Evolutionary conservation across 2,329 filamentous ascomycete species (phyloP).

Genomic region (Biscogniauxia mediterranea): DNA sequence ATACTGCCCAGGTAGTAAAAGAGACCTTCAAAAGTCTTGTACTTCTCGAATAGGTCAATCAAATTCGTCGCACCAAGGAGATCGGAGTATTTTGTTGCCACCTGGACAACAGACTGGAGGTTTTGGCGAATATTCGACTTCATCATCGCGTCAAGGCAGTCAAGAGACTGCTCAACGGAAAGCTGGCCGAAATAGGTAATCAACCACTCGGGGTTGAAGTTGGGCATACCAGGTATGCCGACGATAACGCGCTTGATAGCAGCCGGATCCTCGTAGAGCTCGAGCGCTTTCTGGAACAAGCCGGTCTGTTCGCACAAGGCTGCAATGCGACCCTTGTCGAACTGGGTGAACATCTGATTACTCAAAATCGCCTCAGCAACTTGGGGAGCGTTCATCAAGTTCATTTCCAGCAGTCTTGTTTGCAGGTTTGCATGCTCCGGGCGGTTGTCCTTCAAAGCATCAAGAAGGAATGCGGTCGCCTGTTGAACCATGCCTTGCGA

Average conservation of each 20-base stretch:
- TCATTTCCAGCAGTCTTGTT: slow-evolving; percentile 96
- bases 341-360: slow-evolving; percentile 98
- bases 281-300: slow-evolving; percentile 80
- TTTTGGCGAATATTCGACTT: slow-evolving; percentile 97
- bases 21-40: slow-evolving; percentile 92
- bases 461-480: slow-evolving; percentile 94
- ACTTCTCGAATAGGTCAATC: slow-evolving; percentile 95
- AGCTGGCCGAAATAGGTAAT: slow-evolving; percentile 90
- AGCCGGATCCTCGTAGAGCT: slow-evolving; percentile 89
- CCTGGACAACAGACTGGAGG: slow-evolving; percentile 87
- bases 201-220: slow-evolving; percentile 88
- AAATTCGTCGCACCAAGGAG: slow-evolving; percentile 82
- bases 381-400: slow-evolving; percentile 91
- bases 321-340: slow-evolving; percentile 86
- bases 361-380: slow-evolving; percentile 96
- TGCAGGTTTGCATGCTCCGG: slow-evolving; percentile 92
- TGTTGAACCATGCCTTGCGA: slow-evolving; percentile 97
- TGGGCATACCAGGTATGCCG: slow-evolving; percentile 77
- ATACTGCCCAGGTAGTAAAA: slow-evolving; percentile 99
- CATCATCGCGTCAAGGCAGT: slow-evolving; percentile 95
- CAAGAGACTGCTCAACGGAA: slow-evolving; percentile 90
- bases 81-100: slow-evolving; percentile 97
- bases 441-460: slow-evolving; percentile 91
- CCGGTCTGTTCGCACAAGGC: slow-evolving; percentile 91
- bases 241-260: slow-evolving; percentile 87